phyloP scores from a whole-genome alignment of 371 early-diverging fungal species.

The Blakeslea trispora region DNA sequence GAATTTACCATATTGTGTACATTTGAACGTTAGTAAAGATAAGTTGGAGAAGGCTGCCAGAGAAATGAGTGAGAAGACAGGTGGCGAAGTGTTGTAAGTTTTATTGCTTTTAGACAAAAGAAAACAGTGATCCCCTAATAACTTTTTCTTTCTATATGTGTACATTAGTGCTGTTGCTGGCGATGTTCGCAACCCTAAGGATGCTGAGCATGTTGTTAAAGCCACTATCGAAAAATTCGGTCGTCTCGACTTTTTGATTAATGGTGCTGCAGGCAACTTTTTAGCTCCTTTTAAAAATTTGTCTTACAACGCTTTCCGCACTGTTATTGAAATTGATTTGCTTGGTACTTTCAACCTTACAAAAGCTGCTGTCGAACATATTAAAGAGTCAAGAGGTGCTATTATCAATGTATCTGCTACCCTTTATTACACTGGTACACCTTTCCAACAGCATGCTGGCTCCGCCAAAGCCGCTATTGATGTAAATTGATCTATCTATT shows the following conservation, averaged over 20 bases:
- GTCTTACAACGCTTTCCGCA: constrained; percentile 76
- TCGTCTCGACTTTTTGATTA: constrained; percentile 66
- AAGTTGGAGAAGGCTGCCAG: constrained; percentile 72
- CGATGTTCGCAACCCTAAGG: constrained; percentile 67
- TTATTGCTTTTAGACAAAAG: too few relatives aligned
- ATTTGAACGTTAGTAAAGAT: constrained; percentile 44
- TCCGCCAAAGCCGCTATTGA: constrained; percentile 51
- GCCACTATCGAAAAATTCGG: constrained; percentile 66
- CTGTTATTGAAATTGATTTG: constrained; percentile 58
- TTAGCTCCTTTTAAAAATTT: constrained; percentile 67
- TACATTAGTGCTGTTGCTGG: constrained; percentile 50
- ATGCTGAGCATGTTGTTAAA: constrained; percentile 65
- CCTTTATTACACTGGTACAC: constrained; percentile 62
- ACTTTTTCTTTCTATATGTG: neutral
- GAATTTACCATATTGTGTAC: too few relatives aligned
- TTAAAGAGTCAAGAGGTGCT: constrained; percentile 69
- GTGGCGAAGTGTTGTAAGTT: constrained; percentile 50
- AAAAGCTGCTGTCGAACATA: constrained; percentile 71
- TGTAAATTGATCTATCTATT: constrained; percentile 17
- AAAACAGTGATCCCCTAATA: too few relatives aligned
- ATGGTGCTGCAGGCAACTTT: constrained; percentile 82
- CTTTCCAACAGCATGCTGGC: constrained; percentile 57
- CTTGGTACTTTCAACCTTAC: constrained; percentile 73
- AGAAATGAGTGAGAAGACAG: constrained; percentile 64
- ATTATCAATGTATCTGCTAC: constrained; percentile 73